phyloP scores from a whole-genome alignment of 2,329 filamentous ascomycete genomes.

The Neurospora sp. region DNA sequence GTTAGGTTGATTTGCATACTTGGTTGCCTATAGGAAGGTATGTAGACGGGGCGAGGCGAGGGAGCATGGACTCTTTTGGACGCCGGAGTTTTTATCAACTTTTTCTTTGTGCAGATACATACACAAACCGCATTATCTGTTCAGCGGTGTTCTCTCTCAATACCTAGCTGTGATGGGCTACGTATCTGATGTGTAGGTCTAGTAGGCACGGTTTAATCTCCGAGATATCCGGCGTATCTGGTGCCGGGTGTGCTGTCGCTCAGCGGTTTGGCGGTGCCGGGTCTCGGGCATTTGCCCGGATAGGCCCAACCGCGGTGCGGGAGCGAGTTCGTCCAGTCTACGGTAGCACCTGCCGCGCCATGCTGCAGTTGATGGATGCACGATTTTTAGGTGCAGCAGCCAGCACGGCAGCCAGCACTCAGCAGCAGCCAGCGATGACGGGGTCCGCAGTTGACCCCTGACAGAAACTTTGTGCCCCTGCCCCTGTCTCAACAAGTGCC shows the following conservation, averaged over 20 bases:
- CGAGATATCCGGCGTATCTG: neutral
- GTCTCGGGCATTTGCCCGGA: neutral
- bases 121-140: neutral
- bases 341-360: no score
- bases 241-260: neutral
- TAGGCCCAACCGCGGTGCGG: neutral
- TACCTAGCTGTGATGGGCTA: neutral
- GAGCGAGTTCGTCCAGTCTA: neutral
- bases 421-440: neutral
- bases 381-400: neutral
- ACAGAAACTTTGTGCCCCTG: neutral
- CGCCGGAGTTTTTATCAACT: neutral
- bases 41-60: neutral
- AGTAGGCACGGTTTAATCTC: neutral
- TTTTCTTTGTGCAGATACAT: neutral
- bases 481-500: neutral
- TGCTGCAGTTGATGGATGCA: neutral
- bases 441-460: neutral
- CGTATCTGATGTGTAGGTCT: neutral
- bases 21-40: neutral
- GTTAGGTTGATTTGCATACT: neutral
- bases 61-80: neutral
- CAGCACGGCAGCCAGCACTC: neutral
- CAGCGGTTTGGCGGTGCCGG: neutral
- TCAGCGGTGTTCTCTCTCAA: neutral